A percentile compares a stretch with the other conserved stretches of the same genome.
These are phyloP conservation scores for Aspergillus pseudotamarii DNA, from an alignment of 2,329 filamentous ascomycete genomes.

Conservation along the genomic window DNA sequence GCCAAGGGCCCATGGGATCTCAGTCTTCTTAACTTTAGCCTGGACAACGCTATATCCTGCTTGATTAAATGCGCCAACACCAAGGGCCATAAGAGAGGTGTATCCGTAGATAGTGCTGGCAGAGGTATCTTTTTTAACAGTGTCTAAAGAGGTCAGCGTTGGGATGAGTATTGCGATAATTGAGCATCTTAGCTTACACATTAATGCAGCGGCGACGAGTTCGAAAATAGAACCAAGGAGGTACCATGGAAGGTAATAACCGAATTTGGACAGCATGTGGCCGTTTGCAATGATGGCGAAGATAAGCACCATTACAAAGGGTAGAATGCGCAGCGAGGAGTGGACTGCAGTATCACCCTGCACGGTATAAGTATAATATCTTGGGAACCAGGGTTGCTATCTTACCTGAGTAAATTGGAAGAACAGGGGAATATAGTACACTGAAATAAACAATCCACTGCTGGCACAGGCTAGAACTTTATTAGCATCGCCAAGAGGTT, in stretches of 20 bases:
- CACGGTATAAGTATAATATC: too few species aligned
- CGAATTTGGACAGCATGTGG: constrained; percentile 24
- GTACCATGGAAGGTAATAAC: constrained; percentile 34
- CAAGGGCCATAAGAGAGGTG: constrained; percentile 45
- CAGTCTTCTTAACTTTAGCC: constrained; percentile 1
- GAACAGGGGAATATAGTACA: constrained; percentile 59
- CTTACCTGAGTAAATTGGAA: constrained; percentile 51
- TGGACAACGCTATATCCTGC: constrained; percentile 12
- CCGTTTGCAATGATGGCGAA: constrained; percentile 25
- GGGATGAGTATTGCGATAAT: background rate
- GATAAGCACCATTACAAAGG: constrained; percentile 29
- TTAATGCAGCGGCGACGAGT: constrained; percentile 13
- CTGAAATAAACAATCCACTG: constrained; percentile 28
- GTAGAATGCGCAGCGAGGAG: constrained; percentile 35
- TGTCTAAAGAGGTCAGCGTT: background rate
- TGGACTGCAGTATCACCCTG: constrained; percentile 41
- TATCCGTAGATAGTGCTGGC: constrained; percentile 30
- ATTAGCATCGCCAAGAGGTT: too few species aligned
- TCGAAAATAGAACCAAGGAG: constrained; percentile 26
- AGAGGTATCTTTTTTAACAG: constrained; percentile 15
- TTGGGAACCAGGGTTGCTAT: too few species aligned
- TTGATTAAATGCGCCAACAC: constrained; percentile 24
- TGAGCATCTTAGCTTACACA: constrained; percentile 16
- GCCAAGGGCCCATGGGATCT: constrained; percentile 3
- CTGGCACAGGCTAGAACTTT: constrained; percentile 26